phyloP scores from a whole-genome alignment of 805 yeast species.

The Komagataella phaffii region DNA sequence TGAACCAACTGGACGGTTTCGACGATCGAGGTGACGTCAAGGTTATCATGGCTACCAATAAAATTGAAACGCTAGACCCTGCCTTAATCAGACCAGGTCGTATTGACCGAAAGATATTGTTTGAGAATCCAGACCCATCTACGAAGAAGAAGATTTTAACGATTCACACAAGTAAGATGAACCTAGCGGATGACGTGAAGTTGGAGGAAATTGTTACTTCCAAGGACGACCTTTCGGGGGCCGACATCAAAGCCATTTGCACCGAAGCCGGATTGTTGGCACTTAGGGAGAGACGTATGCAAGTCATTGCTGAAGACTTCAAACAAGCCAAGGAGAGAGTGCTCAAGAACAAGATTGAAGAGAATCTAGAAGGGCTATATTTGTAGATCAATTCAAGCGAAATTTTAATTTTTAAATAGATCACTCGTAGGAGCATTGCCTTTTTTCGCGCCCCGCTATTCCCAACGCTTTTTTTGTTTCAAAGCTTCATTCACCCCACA shows the following conservation, averaged over 20 bases:
- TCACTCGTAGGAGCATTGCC: background rate
- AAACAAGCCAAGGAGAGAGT: slow-evolving; percentile 90
- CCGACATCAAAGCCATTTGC: slow-evolving; percentile 94
- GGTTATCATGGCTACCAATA: slow-evolving; percentile 97
- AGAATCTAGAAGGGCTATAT: slow-evolving; percentile 88
- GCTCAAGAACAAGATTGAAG: slow-evolving; percentile 92
- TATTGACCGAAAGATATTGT: slow-evolving; percentile 89
- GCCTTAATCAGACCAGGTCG: slow-evolving; percentile 96
- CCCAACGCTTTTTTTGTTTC: background rate
- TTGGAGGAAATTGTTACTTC: slow-evolving; percentile 79
- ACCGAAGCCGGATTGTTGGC: slow-evolving; percentile 96
- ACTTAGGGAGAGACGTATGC: slow-evolving; percentile 93
- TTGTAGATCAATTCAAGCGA: slow-evolving; percentile 23
- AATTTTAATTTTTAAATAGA: background rate
- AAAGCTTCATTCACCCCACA: background rate
- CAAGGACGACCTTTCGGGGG: slow-evolving; percentile 93
- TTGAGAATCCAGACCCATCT: slow-evolving; percentile 89
- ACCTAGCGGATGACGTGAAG: slow-evolving; percentile 74
- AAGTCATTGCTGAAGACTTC: slow-evolving; percentile 89
- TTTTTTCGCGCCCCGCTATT: background rate
- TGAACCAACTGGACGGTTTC: slow-evolving; percentile 93
- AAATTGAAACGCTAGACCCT: slow-evolving; percentile 87
- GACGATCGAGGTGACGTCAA: slow-evolving; percentile 96
- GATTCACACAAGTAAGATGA: slow-evolving; percentile 92
- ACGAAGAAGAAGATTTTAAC: slow-evolving; percentile 87